Evolutionary conservation across 768 basidiomycete species (phyloP).

Genomic region (Phlegmacium glaucopus): DNA sequence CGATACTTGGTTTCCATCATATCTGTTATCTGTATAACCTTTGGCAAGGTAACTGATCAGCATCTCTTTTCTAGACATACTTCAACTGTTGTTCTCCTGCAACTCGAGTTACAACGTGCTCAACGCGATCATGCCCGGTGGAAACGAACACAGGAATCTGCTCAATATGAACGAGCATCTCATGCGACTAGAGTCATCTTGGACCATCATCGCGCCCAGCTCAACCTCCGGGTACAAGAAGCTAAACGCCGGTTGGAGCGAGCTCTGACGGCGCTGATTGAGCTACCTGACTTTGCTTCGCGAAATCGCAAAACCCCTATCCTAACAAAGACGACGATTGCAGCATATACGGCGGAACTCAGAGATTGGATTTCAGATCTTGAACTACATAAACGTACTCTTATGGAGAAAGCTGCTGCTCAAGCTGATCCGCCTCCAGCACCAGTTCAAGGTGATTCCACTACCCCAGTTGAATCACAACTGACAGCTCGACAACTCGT

Average conservation of each 20-base stretch:
- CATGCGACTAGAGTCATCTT: conserved; percentile 25
- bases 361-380: conserved; percentile 29
- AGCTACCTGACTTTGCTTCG: conserved; percentile 22
- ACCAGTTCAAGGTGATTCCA: neutral
- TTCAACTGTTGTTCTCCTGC: conserved; percentile 24
- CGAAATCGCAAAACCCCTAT: conserved; percentile 3
- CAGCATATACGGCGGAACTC: conserved; percentile 25
- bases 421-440: neutral
- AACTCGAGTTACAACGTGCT: conserved; percentile 19
- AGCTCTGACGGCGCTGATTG: conserved; percentile 20
- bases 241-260: conserved; percentile 17
- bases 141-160: conserved; percentile 28
- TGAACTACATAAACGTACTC: conserved; percentile 15
- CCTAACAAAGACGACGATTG: conserved; percentile 20
- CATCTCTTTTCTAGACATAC: conserved; percentile 18
- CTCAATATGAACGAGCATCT: conserved; percentile 24
- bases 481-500: conserved; percentile 9
- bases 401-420: conserved; percentile 7
- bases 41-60: no score
- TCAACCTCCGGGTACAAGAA: conserved; percentile 12
- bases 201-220: conserved; percentile 14
- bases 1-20: neutral
- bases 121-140: conserved; percentile 22
- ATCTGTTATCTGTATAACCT: no score
- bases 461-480: neutral